Percentiles rank a stretch among this genome's conserved stretches.
Conservation (phyloP, 1,284 basidiomycete genomes). For the Malassezia sympodialis region DNA sequence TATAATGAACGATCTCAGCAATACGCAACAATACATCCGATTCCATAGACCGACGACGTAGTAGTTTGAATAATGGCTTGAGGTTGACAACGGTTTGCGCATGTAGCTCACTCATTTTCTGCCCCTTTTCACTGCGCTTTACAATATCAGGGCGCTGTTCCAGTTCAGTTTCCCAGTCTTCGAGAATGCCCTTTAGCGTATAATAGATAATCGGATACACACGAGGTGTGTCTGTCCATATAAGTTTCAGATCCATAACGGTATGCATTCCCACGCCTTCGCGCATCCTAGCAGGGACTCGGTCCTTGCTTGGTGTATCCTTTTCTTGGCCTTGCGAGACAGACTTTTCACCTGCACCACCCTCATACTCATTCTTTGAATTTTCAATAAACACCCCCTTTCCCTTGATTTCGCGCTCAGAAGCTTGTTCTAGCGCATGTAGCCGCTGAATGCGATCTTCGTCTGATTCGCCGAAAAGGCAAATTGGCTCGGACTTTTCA, state of each 20-base stretch:
- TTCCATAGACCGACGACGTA: conserved; percentile 73
- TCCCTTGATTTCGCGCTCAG: conserved; percentile 72
- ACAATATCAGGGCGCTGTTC: conserved; percentile 68
- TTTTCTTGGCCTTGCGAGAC: not conserved
- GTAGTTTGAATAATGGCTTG: conserved; percentile 84
- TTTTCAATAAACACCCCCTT: conserved; percentile 58
- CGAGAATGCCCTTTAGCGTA: conserved; percentile 73
- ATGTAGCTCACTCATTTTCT: conserved; percentile 85
- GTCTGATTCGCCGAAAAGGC: conserved; percentile 88
- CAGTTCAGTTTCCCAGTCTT: conserved; percentile 92
- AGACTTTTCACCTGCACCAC: conserved; percentile 22
- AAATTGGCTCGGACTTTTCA: conserved; percentile 81
- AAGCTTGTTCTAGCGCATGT: conserved; percentile 57
- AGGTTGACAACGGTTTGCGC: conserved; percentile 90
- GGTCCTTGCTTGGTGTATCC: not conserved
- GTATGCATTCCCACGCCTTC: conserved; percentile 42
- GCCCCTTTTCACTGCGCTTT: conserved; percentile 79
- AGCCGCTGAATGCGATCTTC: conserved; percentile 59
- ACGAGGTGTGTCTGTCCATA: conserved; percentile 89
- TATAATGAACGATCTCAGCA: conserved; percentile 87
- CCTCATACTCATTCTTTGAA: not conserved
- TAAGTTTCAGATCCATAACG: conserved; percentile 55
- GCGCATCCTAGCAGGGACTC: conserved; percentile 7
- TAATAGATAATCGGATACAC: conserved; percentile 96
- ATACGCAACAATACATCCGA: conserved; percentile 76